Percentiles rank a stretch among this genome's conserved stretches.
phyloP scores from a whole-genome alignment of 768 basidiomycete genomes.

The Lentinula edodes region DNA sequence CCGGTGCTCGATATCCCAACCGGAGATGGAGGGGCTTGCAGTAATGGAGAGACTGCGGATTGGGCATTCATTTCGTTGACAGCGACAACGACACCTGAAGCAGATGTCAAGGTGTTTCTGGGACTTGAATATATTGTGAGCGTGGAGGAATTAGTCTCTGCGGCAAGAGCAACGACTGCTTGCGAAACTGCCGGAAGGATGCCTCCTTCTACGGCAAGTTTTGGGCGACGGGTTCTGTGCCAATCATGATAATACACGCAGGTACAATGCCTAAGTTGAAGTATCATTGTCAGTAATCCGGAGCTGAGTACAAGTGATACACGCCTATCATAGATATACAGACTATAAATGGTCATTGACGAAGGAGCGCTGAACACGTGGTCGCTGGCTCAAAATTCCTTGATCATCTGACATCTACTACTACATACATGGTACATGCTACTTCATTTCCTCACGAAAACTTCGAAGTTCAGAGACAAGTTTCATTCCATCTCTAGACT shows the following conservation, averaged over 20 bases:
- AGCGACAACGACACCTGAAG: slow-evolving; percentile 67
- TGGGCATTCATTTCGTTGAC: slow-evolving; percentile 35
- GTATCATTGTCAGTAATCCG: not conserved
- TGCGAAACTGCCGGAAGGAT: slow-evolving; percentile 79
- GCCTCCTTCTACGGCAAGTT: slow-evolving; percentile 65
- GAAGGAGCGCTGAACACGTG: no score
- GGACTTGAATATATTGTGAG: slow-evolving; percentile 48
- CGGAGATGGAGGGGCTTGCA: slow-evolving; percentile 28
- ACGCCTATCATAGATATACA: slow-evolving; percentile 92
- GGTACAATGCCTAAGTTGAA: slow-evolving; percentile 66
- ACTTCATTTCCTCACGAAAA: not conserved
- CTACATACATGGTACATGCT: no score
- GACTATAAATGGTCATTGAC: slow-evolving; percentile 80
- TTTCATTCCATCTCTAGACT: not conserved
- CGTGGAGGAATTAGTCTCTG: slow-evolving; percentile 25
- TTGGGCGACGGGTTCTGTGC: slow-evolving; percentile 74
- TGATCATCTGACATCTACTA: no score
- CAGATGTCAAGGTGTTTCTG: slow-evolving; percentile 59
- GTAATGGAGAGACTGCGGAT: slow-evolving; percentile 28
- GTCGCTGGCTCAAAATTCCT: no score
- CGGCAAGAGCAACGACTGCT: slow-evolving; percentile 39
- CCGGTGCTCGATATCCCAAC: slow-evolving; percentile 39
- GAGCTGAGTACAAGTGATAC: slow-evolving; percentile 15
- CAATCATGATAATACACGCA: slow-evolving; percentile 97
- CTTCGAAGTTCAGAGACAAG: not conserved